These are phyloP conservation scores for Pelargonium hybrid DNA, from an alignment of 441 rosid species.

Conservation along the genomic window DNA sequence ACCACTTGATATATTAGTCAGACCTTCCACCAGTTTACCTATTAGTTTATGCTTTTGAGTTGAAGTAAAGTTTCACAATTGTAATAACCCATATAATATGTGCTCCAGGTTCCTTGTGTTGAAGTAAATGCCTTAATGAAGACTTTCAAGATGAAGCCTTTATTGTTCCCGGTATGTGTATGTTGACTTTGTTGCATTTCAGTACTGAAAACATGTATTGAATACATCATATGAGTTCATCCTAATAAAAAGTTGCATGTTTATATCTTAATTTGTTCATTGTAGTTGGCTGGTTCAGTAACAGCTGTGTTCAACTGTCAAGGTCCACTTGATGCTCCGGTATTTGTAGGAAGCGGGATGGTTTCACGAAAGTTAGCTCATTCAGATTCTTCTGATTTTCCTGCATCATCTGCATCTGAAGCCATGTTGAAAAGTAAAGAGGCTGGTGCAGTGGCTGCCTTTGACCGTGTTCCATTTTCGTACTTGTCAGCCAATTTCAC, in stretches of 20 bases:
- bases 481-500: constrained; percentile 97
- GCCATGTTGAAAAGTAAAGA: constrained; percentile 90
- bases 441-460: constrained; percentile 97
- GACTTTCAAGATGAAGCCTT: constrained; percentile 89
- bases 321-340: constrained; percentile 96
- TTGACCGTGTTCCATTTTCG: constrained; percentile 97
- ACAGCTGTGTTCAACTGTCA: constrained; percentile 99
- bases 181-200: constrained; percentile 3
- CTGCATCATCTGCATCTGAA: constrained; percentile 71
- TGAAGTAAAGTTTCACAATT: too few species aligned
- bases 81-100: neutral
- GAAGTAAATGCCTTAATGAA: constrained; percentile 92
- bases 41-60: too few species aligned
- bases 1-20: too few species aligned
- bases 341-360: constrained; percentile 97
- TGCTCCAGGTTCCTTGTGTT: constrained; percentile 76
- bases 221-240: constrained; percentile 13
- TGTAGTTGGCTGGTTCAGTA: constrained; percentile 94
- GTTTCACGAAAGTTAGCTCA: constrained; percentile 80
- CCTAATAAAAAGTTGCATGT: constrained; percentile 9
- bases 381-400: constrained; percentile 44
- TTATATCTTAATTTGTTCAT: constrained; percentile 16
- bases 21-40: too few species aligned
- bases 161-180: constrained; percentile 67
- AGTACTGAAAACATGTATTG: neutral